These are phyloP conservation scores for Heliosperma pusillum DNA, from an alignment of 148 eudicot species.

Conservation along the genomic window DNA sequence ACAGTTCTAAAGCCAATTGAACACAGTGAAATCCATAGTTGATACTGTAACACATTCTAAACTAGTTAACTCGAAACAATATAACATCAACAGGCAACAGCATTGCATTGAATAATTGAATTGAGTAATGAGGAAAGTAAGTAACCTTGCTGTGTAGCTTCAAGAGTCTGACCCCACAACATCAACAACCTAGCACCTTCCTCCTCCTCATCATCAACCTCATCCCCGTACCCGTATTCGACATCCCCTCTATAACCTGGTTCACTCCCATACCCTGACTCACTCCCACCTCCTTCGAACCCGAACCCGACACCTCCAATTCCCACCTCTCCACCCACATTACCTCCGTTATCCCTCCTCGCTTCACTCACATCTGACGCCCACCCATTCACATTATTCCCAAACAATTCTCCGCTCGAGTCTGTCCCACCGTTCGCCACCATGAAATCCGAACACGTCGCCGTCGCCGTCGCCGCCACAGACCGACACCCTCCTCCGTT, in stretches of 20 bases:
- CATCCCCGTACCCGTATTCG: slow-evolving; percentile 77
- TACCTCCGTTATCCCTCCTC: slow-evolving; percentile 45
- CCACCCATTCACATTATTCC: slow-evolving; percentile 53
- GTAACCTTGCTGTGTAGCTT: slow-evolving; percentile 40
- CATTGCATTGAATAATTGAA: neutral
- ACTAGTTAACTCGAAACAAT: too few species aligned
- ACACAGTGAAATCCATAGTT: too few species aligned
- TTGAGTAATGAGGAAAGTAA: neutral
- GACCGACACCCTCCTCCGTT: slow-evolving; percentile 57
- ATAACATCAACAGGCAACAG: neutral
- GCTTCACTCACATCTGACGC: slow-evolving; percentile 70
- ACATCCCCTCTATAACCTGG: slow-evolving; percentile 90
- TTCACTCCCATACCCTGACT: slow-evolving; percentile 85
- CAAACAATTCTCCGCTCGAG: slow-evolving; percentile 84
- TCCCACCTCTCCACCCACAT: slow-evolving; percentile 46
- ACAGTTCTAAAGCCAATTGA: too few species aligned
- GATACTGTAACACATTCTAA: too few species aligned
- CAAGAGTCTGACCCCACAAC: slow-evolving; percentile 64
- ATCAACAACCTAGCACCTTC: slow-evolving; percentile 49
- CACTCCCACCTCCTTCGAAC: slow-evolving; percentile 51
- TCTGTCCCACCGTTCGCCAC: slow-evolving; percentile 70
- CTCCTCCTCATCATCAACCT: slow-evolving; percentile 81
- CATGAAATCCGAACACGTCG: slow-evolving; percentile 77
- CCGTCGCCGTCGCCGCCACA: slow-evolving; percentile 50
- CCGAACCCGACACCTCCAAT: slow-evolving; percentile 36